Evolutionary conservation across 208 protist genomes (phyloP).

Genomic region (Phytomonas sp.): DNA sequence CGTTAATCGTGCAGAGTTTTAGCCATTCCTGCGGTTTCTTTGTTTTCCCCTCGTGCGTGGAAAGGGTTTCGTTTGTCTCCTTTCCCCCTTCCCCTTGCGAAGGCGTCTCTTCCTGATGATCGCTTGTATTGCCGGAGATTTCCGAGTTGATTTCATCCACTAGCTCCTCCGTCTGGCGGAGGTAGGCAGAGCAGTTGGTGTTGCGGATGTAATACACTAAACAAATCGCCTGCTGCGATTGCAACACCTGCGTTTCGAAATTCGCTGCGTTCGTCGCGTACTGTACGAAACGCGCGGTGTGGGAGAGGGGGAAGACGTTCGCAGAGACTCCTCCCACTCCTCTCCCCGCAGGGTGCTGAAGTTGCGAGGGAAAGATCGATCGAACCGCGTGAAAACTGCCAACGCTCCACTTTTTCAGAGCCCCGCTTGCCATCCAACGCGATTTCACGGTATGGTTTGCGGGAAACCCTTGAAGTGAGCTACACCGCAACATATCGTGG

Average conservation of each 20-base stretch:
- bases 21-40: conserved; percentile 34
- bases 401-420: too few relatives aligned
- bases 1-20: conserved; percentile 83
- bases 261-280: conserved; percentile 56
- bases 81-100: too few relatives aligned
- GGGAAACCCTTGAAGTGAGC: too few relatives aligned
- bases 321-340: too few relatives aligned
- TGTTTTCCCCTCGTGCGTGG: conserved; percentile 6
- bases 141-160: conserved; percentile 68
- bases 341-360: too few relatives aligned
- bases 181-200: conserved; percentile 54
- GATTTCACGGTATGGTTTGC: too few relatives aligned
- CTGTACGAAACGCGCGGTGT: conserved; percentile 9
- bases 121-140: conserved; percentile 12
- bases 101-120: background rate
- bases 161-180: conserved; percentile 49
- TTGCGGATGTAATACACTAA: conserved; percentile 66
- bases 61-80: background rate
- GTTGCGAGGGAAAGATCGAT: too few relatives aligned
- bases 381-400: too few relatives aligned
- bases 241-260: conserved; percentile 77
- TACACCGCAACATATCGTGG: too few relatives aligned
- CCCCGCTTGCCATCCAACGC: too few relatives aligned
- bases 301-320: background rate
- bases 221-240: conserved; percentile 86